phyloP scores from a whole-genome alignment of 345 rosid genomes.

The Brassica incana region DNA sequence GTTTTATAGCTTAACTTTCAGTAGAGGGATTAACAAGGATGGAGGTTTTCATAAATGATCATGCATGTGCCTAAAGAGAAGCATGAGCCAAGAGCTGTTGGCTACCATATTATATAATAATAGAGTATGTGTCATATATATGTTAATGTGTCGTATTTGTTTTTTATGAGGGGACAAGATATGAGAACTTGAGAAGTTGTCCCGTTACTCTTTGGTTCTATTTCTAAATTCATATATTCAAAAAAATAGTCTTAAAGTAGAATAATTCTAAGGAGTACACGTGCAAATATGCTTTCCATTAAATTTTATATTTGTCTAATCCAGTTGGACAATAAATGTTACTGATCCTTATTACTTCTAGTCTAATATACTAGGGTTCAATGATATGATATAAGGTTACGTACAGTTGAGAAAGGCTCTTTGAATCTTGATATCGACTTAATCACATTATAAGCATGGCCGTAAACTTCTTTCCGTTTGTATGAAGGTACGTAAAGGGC shows the following conservation, averaged over 20 bases:
- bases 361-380: conserved; percentile 14
- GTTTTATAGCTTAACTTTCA: not conserved
- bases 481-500: not conserved
- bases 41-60: not conserved
- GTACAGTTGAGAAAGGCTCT: conserved; percentile 34
- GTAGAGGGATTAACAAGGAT: conserved; percentile 2
- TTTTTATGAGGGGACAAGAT: conserved; percentile 33
- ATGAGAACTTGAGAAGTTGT: conserved; percentile 28
- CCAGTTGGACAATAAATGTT: conserved; percentile 24
- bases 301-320: conserved; percentile 1
- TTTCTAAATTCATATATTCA: conserved; percentile 5
- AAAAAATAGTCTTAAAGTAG: not conserved
- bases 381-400: conserved; percentile 29
- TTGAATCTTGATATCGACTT: conserved; percentile 1
- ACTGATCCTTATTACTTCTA: conserved; percentile 17
- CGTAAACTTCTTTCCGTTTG: conserved; percentile 22
- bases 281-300: conserved; percentile 37
- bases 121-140: conserved; percentile 9
- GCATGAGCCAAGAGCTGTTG: not conserved
- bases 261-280: conserved; percentile 29
- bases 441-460: conserved; percentile 2
- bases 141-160: conserved; percentile 27
- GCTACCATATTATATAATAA: conserved; percentile 3
- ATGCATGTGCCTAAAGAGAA: conserved; percentile 12
- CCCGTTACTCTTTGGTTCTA: conserved; percentile 26